A percentile compares a stretch with the other conserved stretches of the same genome.
phyloP scores from a whole-genome alignment of 2,329 filamentous ascomycete genomes.

The Neurospora sp. region DNA sequence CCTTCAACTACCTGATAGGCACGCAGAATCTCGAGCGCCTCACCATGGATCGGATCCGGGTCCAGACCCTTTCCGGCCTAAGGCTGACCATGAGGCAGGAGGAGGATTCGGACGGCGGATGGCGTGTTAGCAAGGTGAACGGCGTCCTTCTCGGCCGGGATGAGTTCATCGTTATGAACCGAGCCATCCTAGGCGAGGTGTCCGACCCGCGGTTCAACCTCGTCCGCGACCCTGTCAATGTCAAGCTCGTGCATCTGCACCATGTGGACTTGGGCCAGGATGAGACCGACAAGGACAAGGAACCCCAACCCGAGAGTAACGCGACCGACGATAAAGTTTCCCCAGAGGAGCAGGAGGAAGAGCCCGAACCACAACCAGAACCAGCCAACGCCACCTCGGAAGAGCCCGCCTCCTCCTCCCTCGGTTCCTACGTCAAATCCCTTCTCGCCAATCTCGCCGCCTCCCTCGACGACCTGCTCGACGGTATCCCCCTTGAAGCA shows the following conservation, averaged over 20 bases:
- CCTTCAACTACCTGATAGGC: slow-evolving; percentile 37
- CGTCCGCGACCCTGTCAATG: slow-evolving; percentile 52
- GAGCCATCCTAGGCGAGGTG: slow-evolving; percentile 65
- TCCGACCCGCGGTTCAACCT: slow-evolving; percentile 78
- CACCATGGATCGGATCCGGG: slow-evolving; percentile 34
- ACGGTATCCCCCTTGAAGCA: not conserved
- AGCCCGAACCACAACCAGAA: not conserved
- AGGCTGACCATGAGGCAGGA: slow-evolving; percentile 61
- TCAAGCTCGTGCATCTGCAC: slow-evolving; percentile 31
- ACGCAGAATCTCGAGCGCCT: slow-evolving; percentile 39
- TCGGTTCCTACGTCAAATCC: slow-evolving; percentile 37
- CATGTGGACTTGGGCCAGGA: slow-evolving; percentile 63
- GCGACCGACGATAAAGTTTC: slow-evolving; percentile 6
- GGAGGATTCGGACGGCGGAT: slow-evolving; percentile 39
- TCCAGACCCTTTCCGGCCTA: slow-evolving; percentile 46
- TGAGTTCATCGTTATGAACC: slow-evolving; percentile 73
- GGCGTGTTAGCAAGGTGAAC: slow-evolving; percentile 72
- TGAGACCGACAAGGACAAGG: slow-evolving; percentile 13
- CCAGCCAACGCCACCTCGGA: not conserved
- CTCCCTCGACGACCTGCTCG: slow-evolving; percentile 11
- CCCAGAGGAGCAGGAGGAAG: slow-evolving; percentile 2
- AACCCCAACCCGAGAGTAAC: slow-evolving; percentile 12
- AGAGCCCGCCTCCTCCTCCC: not conserved
- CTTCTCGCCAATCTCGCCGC: slow-evolving; percentile 16
- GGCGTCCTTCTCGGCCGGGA: slow-evolving; percentile 76